Percentiles rank a stretch among this genome's conserved stretches.
Conservation (phyloP, 805 yeast species). For the Lipomyces japonicus region DNA sequence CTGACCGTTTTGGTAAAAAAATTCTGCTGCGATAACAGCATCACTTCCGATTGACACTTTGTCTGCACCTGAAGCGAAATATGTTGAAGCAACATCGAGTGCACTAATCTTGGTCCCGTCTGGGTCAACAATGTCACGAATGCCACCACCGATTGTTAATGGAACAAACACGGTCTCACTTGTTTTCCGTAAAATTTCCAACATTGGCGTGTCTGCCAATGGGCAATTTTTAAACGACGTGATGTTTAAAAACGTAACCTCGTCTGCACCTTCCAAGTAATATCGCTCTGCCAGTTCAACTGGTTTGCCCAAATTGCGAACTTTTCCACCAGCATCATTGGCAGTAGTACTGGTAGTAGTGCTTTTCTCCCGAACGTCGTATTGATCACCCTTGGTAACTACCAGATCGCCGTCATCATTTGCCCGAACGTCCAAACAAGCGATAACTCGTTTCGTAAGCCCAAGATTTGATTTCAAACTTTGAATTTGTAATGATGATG, state of each 20-base stretch:
- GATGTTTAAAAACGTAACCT: conserved; percentile 88
- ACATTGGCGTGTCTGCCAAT: conserved; percentile 88
- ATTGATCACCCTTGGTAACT: conserved; percentile 98
- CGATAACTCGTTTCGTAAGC: conserved; percentile 84
- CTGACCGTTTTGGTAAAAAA: conserved; percentile 58
- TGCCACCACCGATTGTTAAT: conserved; percentile 97
- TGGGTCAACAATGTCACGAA: conserved; percentile 83
- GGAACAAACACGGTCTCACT: conserved; percentile 95
- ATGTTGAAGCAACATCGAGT: conserved; percentile 81
- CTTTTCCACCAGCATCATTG: conserved; percentile 50
- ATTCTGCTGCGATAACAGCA: conserved; percentile 88
- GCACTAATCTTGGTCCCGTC: conserved; percentile 78
- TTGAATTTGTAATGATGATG: not conserved
- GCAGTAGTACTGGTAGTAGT: conserved; percentile 23
- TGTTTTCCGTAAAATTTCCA: conserved; percentile 75
- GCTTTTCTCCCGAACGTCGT: conserved; percentile 85
- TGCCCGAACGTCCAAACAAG: conserved; percentile 94
- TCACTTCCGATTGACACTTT: conserved; percentile 98
- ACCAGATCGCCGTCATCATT: conserved; percentile 94
- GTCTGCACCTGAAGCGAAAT: conserved; percentile 96
- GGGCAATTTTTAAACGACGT: conserved; percentile 97
- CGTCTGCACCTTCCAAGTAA: conserved; percentile 95
- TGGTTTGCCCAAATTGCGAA: conserved; percentile 94
- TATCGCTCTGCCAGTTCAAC: conserved; percentile 89
- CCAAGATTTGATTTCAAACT: conserved; percentile 42